Base-by-base conservation (phyloP, 257 asterid genomes). In the Solanum ossicruentum region DNA sequence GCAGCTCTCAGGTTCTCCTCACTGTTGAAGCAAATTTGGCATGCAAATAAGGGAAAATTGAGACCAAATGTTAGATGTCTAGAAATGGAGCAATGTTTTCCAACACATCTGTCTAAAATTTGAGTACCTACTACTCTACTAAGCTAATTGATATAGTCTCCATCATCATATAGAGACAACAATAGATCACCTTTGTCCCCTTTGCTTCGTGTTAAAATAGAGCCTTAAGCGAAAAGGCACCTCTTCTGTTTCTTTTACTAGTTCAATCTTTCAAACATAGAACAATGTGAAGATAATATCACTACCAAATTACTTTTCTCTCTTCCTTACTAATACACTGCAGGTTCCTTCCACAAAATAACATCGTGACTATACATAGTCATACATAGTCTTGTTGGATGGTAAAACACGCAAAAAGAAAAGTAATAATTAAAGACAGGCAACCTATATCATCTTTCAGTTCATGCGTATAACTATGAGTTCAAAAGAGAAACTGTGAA, bases 1-100 rank as follows among this genome's bases (percentile, higher is more conserved):
- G 97, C 99, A 88, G 96, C 99, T 90, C 94, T 93, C 92, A 94
- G 87, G 87, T 95, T 95, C 81, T 95, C 98, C 88, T 90, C 96
- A 89, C 99, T 95, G 94, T 84, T 89, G 89, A 88, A 86, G 84
- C 86, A 87, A 87, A 66, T 84, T 82, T 61, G 28, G 36, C 70
- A 32, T 52, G 83, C 61, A 32, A 78, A 51, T 15, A 52, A 51
- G 61, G 28, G 52, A 72, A 43, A 72, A 45, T n/a, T 43, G 28
- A 20, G 26, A 70, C 28, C 52, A 70, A 60, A 70, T 60, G 15
- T n/a, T n/a, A 60, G 21, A 60, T 58, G 66, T n/a, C 11, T 10
- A 56, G 21, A 56, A 60, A 60, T n/a, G 15, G 43, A 26, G 72
- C n/a, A 13, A 65, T 26, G 12, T 65, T 65, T 65, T 65, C 72